Evolutionary conservation across 2,329 filamentous ascomycete genomes (phyloP).

Genomic region (Cladophialophora exuberans): DNA sequence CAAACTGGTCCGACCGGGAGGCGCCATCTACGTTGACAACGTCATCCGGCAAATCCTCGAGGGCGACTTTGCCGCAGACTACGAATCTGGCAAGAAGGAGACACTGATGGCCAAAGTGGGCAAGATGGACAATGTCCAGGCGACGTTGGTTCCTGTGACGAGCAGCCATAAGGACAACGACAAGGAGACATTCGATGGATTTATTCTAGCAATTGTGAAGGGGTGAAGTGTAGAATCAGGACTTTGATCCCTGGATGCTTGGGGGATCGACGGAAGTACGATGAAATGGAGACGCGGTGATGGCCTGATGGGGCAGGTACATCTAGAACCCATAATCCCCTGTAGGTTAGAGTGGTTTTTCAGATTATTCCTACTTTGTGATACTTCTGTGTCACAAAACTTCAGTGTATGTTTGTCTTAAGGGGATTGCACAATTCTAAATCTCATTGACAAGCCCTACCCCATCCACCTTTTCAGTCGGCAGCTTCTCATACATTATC

Average conservation of each 20-base stretch:
- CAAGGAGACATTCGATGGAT: slow-evolving; percentile 53
- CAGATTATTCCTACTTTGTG: too few species aligned
- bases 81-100: background rate
- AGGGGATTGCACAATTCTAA: background rate
- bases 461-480: slow-evolving; percentile 43
- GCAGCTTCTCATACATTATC: too few species aligned
- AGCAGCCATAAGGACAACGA: slow-evolving; percentile 29
- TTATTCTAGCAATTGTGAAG: slow-evolving; percentile 46
- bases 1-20: slow-evolving; percentile 45
- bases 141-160: slow-evolving; percentile 50
- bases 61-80: slow-evolving; percentile 23
- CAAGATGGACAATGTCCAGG: slow-evolving; percentile 46
- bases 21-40: slow-evolving; percentile 53
- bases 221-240: too few species aligned
- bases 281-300: too few species aligned
- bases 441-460: slow-evolving; percentile 47
- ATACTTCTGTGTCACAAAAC: too few species aligned
- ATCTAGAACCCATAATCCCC: too few species aligned
- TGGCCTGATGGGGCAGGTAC: too few species aligned
- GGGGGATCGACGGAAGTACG: background rate
- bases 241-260: background rate
- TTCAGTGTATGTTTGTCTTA: too few species aligned
- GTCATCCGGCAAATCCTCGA: slow-evolving; percentile 45
- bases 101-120: slow-evolving; percentile 46
- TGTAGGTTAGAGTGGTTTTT: too few species aligned